These are phyloP conservation scores for Plasmodium ovale DNA, from an alignment of 169 alveolate species.

Conservation along the genomic window DNA sequence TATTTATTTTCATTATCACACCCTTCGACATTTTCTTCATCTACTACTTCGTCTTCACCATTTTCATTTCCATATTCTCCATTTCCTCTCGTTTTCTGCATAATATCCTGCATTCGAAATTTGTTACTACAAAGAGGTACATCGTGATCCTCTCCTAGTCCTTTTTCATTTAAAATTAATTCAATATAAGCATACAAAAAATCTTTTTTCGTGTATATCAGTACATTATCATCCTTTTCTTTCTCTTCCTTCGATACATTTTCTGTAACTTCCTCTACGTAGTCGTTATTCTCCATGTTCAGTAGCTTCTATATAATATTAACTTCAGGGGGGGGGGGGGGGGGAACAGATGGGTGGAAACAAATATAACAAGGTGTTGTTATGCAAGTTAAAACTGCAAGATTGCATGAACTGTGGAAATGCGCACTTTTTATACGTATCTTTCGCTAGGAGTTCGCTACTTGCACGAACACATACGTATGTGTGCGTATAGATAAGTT, in stretches of 20 bases:
- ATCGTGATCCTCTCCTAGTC: constrained; percentile 25
- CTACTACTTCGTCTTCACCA: neutral
- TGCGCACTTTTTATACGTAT: too few relatives aligned
- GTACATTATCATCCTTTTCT: constrained; percentile 8
- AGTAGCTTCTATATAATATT: neutral
- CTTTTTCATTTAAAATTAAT: constrained; percentile 21
- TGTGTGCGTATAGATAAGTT: too few relatives aligned
- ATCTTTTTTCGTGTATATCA: constrained; percentile 42
- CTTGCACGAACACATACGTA: too few relatives aligned
- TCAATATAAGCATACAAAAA: constrained; percentile 48
- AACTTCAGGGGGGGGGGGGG: too few relatives aligned
- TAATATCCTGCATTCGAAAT: constrained; percentile 12
- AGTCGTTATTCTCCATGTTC: neutral
- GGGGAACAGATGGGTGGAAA: too few relatives aligned
- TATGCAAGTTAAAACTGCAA: too few relatives aligned
- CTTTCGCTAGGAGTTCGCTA: too few relatives aligned
- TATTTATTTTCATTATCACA: neutral
- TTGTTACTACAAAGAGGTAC: constrained; percentile 33
- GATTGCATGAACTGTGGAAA: too few relatives aligned
- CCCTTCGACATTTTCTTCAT: neutral
- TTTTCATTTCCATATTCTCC: constrained; percentile 1
- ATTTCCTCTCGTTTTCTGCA: neutral
- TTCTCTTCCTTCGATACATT: neutral
- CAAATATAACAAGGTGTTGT: too few relatives aligned
- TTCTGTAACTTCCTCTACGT: neutral